A percentile compares a stretch with the other conserved stretches of the same genome.
These are phyloP conservation scores for Hymenoscyphus albidus DNA, from an alignment of 2,329 filamentous ascomycete species.

Conservation along the genomic window DNA sequence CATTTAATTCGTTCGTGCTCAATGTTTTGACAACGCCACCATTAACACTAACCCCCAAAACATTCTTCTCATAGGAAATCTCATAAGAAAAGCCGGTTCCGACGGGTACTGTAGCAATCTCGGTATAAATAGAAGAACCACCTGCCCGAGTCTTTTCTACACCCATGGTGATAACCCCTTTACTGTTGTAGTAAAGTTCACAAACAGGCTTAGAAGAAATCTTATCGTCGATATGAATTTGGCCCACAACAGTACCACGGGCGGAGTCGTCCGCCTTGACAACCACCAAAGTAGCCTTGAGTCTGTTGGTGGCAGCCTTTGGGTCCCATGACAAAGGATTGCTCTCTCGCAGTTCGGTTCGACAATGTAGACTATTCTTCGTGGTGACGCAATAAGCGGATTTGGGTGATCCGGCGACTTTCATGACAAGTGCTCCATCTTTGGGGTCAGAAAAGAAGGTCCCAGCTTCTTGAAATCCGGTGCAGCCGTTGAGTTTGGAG, in stretches of 20 bases:
- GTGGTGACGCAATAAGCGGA: constrained; percentile 39
- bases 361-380: constrained; percentile 40
- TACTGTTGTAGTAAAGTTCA: constrained; percentile 39
- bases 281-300: constrained; percentile 35
- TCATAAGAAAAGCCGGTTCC: constrained; percentile 38
- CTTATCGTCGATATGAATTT: constrained; percentile 39
- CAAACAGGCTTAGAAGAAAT: constrained; percentile 40
- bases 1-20: constrained; percentile 31
- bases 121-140: constrained; percentile 34
- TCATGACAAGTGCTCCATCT: constrained; percentile 39
- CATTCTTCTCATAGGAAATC: constrained; percentile 37
- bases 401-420: constrained; percentile 37
- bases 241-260: constrained; percentile 39
- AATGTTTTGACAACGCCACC: constrained; percentile 28
- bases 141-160: constrained; percentile 37
- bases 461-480: constrained; percentile 33
- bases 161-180: constrained; percentile 37
- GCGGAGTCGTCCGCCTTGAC: constrained; percentile 34
- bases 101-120: constrained; percentile 35
- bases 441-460: constrained; percentile 38
- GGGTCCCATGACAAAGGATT: constrained; percentile 36
- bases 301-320: constrained; percentile 33
- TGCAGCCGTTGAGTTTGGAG: constrained; percentile 36
- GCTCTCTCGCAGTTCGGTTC: constrained; percentile 41
- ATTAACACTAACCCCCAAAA: constrained; percentile 36